Conservation (phyloP, 2,329 filamentous ascomycete genomes). For the Huntiella decipiens region DNA sequence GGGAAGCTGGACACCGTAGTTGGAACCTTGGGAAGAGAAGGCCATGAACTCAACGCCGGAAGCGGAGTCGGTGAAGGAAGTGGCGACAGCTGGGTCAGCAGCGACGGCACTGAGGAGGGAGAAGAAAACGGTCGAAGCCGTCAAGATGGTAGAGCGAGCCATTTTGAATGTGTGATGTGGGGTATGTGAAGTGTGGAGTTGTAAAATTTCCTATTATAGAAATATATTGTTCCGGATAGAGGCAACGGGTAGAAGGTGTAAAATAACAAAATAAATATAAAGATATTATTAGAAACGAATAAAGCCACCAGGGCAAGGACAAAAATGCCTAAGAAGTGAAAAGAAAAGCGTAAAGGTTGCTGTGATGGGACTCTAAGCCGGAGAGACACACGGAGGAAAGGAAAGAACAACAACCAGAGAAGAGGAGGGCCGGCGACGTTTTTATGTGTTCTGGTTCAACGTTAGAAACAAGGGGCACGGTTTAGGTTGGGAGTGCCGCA, state of each 20-base stretch:
- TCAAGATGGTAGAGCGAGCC: constrained; percentile 1
- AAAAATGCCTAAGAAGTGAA: constrained; percentile 7
- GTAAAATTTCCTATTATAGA: neutral
- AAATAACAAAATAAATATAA: neutral
- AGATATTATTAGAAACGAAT: constrained; percentile 5
- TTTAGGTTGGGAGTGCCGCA: too few species aligned
- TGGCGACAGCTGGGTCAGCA: neutral
- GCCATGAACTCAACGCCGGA: constrained; percentile 15
- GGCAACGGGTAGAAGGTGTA: neutral
- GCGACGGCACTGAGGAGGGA: constrained; percentile 1
- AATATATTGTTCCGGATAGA: too few species aligned
- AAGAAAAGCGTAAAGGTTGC: neutral
- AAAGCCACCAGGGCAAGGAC: constrained; percentile 11
- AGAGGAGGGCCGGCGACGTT: neutral
- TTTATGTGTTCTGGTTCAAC: neutral
- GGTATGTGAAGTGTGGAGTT: neutral
- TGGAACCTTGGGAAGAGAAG: constrained; percentile 20
- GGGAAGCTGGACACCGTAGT: constrained; percentile 25
- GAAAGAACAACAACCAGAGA: neutral
- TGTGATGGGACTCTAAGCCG: constrained; percentile 2
- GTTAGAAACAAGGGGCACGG: too few species aligned
- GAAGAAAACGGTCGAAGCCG: constrained; percentile 10
- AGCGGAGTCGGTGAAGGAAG: constrained; percentile 10
- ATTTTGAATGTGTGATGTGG: constrained; percentile 3
- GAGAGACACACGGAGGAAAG: constrained; percentile 5